phyloP scores from a whole-genome alignment of 768 basidiomycete species.

The Tylopilus felleus region DNA sequence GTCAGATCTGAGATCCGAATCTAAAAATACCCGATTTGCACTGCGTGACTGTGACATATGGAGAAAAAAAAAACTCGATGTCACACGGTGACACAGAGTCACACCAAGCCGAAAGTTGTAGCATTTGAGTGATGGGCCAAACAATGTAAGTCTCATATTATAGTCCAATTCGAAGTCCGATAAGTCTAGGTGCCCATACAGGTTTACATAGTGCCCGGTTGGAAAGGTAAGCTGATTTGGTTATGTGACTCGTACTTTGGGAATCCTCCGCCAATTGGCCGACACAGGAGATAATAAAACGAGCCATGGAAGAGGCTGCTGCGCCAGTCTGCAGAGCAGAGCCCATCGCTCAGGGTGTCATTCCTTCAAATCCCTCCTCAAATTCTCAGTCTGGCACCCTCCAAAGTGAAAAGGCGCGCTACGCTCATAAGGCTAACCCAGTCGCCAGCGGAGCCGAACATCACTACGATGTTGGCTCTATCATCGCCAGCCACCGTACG shows the following conservation, averaged over 20 bases:
- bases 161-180: too few species aligned
- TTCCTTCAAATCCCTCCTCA: neutral
- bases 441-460: slow-evolving; percentile 8
- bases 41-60: too few species aligned
- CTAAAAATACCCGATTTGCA: too few species aligned
- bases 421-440: neutral
- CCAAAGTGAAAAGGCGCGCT: slow-evolving; percentile 1
- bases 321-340: neutral
- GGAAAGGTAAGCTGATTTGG: too few species aligned
- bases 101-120: too few species aligned
- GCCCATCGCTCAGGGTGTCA: neutral
- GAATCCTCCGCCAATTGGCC: neutral
- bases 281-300: neutral
- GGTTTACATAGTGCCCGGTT: too few species aligned
- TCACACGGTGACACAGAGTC: too few species aligned
- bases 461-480: slow-evolving; percentile 31
- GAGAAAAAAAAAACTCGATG: too few species aligned
- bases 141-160: too few species aligned
- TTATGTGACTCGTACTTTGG: slow-evolving; percentile 12
- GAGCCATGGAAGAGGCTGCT: slow-evolving; percentile 3
- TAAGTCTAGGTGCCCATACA: too few species aligned
- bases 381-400: neutral
- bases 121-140: too few species aligned
- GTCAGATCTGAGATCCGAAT: too few species aligned
- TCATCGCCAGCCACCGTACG: slow-evolving; percentile 34